Evolutionary conservation across 148 eudicot species (phyloP).

Genomic region (Nepenthes mirabilis): DNA sequence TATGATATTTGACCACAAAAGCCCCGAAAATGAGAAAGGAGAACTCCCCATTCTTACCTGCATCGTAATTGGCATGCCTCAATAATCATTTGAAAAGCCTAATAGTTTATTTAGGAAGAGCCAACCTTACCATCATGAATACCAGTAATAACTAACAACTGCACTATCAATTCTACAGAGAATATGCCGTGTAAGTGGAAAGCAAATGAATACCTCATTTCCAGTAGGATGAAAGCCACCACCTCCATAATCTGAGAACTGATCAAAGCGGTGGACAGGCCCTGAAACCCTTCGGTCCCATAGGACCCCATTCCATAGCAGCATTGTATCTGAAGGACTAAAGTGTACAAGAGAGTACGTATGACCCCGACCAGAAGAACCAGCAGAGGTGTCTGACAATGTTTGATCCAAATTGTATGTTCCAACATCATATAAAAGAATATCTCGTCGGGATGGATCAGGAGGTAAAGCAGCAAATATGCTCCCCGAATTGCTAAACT

Average conservation of each 20-base stretch:
- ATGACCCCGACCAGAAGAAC: constrained; percentile 47
- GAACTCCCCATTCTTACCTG: no score
- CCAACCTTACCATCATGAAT: no score
- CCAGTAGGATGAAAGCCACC: constrained; percentile 99
- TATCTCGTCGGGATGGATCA: constrained; percentile 51
- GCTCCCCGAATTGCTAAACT: constrained; percentile 58
- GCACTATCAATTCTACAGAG: no score
- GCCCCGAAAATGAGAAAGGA: no score
- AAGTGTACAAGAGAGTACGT: constrained; percentile 70
- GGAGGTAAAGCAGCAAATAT: constrained; percentile 68
- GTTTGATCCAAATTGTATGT: constrained; percentile 59
- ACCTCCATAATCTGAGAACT: constrained; percentile 91
- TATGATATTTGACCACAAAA: no score
- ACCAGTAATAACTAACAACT: no score
- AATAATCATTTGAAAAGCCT: no score
- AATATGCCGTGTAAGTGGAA: background rate
- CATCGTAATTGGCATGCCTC: no score
- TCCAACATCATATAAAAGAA: constrained; percentile 70
- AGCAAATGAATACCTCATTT: constrained; percentile 57
- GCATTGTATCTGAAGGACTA: constrained; percentile 69
- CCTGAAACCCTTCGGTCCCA: constrained; percentile 73
- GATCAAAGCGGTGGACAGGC: constrained; percentile 76
- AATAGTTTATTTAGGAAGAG: no score
- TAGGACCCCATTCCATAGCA: constrained; percentile 91
- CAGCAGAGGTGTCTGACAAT: constrained; percentile 43